A percentile compares a stretch with the other conserved stretches of the same genome.
Evolutionary conservation across 768 basidiomycete genomes (phyloP).

Genomic region (Xerocomellus amylosporus): DNA sequence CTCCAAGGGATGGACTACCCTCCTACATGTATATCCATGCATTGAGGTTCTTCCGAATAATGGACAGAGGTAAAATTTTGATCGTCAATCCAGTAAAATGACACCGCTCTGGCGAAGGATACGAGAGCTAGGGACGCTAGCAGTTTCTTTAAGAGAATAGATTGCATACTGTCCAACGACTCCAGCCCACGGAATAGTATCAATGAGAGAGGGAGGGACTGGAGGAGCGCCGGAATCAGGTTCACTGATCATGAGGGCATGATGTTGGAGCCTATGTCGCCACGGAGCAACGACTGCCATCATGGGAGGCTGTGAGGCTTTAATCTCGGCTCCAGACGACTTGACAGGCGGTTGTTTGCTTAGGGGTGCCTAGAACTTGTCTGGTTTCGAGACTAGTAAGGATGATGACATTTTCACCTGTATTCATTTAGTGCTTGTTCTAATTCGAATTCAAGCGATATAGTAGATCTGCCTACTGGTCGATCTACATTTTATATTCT

Average conservation of each 20-base stretch:
- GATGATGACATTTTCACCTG: not conserved
- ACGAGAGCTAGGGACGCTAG: not conserved
- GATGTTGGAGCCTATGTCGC: not conserved
- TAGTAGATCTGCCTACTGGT: not conserved
- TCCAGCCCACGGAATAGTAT: not conserved
- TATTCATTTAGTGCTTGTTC: not conserved
- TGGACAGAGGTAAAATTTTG: conserved; percentile 9
- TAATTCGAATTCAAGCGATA: not conserved
- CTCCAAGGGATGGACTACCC: conserved; percentile 11
- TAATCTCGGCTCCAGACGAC: no score
- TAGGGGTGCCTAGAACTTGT: no score
- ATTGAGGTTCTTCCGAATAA: conserved; percentile 8
- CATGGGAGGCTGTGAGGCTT: not conserved
- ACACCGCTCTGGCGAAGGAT: conserved; percentile 1
- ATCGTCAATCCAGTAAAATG: conserved; percentile 16
- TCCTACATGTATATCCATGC: conserved; percentile 8
- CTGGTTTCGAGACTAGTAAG: no score
- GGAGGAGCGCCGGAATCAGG: not conserved
- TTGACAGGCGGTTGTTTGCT: no score
- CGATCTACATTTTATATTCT: not conserved
- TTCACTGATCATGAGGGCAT: not conserved
- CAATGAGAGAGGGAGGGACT: not conserved
- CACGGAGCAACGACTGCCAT: not conserved
- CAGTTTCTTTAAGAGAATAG: not conserved
- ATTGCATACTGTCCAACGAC: not conserved